These are phyloP conservation scores for Pyrenophora seminiperda DNA, from an alignment of 2,329 filamentous ascomycete genomes.

Conservation along the genomic window DNA sequence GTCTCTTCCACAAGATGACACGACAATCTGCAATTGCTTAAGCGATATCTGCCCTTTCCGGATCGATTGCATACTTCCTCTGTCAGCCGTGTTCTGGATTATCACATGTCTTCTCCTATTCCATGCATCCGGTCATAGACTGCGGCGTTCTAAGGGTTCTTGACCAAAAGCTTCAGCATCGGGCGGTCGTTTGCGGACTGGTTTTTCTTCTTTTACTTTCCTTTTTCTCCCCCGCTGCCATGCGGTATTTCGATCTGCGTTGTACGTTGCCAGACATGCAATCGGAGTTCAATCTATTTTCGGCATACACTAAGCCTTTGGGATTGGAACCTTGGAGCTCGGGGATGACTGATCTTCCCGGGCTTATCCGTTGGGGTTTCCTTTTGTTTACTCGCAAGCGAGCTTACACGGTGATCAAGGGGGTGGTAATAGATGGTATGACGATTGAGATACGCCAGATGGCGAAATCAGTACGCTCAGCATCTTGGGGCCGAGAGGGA, in stretches of 20 bases:
- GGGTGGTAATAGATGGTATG: neutral
- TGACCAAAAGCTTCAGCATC: conserved; percentile 35
- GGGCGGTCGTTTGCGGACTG: conserved; percentile 24
- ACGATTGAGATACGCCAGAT: neutral
- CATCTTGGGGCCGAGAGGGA: neutral
- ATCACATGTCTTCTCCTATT: conserved; percentile 16
- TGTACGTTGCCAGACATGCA: neutral
- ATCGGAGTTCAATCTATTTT: neutral
- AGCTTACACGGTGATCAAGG: conserved; percentile 1
- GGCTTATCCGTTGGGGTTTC: neutral
- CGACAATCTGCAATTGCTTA: conserved; percentile 24
- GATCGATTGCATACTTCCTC: conserved; percentile 36
- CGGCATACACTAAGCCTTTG: neutral
- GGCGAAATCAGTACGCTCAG: neutral
- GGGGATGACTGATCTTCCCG: neutral
- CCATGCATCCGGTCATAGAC: conserved; percentile 33
- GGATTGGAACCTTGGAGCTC: neutral
- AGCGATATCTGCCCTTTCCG: conserved; percentile 21
- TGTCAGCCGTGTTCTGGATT: conserved; percentile 10
- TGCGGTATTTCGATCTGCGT: conserved; percentile 4
- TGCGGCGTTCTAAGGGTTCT: conserved; percentile 28
- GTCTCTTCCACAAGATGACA: conserved; percentile 14
- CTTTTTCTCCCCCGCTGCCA: conserved; percentile 3
- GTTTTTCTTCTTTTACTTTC: conserved; percentile 12
- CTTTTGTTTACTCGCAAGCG: conserved; percentile 2